Evolutionary conservation across 2,329 filamentous ascomycete genomes (phyloP), one percentile per base, ranked within the genome.

Genomic region (Alternaria panax): DNA sequence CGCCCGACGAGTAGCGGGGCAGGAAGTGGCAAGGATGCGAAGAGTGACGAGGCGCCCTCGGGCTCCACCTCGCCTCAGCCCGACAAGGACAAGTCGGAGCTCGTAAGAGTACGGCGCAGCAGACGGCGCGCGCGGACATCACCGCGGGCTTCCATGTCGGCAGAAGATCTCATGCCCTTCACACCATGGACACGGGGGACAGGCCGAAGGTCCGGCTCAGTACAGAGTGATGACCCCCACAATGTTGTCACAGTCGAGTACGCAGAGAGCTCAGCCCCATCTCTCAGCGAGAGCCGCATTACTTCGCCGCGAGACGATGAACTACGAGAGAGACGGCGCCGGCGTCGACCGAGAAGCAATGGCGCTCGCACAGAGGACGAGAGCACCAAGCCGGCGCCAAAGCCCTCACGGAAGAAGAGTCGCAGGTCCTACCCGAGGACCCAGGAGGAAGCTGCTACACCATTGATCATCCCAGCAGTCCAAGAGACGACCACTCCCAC

Each of bases 1-100:
- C 68, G 75, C 12, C 75, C 75, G 4, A 62, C 59, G 7, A 77
- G 74, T 62, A 76, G 74, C 41, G 74, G 73, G 22, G 73, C 71
- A n/a, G 73, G 65, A 24, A 74, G 72, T 42, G 68, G 58, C n/a
- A 68, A 68, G 38, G 69, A 52, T 7, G 60, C 55, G 16, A 71
- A 69, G 50, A 67, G 63, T 43, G 73, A 61, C 8, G 65, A 71
- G 2, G 65, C 65, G 8, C 65, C 40, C 0, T 41, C 48, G 1
- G 62, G 64, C 12, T 64, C 69, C 12, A 55, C 52, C 5, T 76
- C 75, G 18, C 69, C 69, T 7, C 60, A 64, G 28, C 58, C 57
- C 7, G 62, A 59, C 2, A 67, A 70, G 34, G 63, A 66, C 0
- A 67, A 67, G 52, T 57, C 59, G 3, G 73, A 74, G 51, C 57